Conservation (phyloP, 345 rosid species). For the Abelmoschus esculentus region DNA sequence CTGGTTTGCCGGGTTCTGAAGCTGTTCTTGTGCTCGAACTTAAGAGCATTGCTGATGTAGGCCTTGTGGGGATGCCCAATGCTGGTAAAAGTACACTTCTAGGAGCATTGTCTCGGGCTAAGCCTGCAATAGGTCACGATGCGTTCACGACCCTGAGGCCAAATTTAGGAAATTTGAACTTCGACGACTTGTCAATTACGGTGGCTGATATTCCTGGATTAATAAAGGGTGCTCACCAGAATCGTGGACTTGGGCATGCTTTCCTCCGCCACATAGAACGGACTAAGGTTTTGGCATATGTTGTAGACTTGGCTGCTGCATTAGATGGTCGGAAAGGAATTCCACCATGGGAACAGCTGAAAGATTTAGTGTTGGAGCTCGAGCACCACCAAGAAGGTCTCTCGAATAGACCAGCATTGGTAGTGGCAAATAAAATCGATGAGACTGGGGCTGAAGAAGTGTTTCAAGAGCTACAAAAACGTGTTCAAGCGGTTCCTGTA, state of each 20-base stretch:
- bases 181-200: slow-evolving; percentile 70
- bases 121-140: slow-evolving; percentile 71
- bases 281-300: slow-evolving; percentile 84
- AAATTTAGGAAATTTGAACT: slow-evolving; percentile 73
- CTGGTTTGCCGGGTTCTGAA: slow-evolving; percentile 62
- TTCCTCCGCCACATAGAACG: slow-evolving; percentile 89
- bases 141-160: slow-evolving; percentile 91
- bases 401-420: slow-evolving; percentile 59
- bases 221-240: slow-evolving; percentile 78
- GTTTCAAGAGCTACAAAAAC: slow-evolving; percentile 49
- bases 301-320: slow-evolving; percentile 75
- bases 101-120: slow-evolving; percentile 83
- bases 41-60: slow-evolving; percentile 93
- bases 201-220: slow-evolving; percentile 97
- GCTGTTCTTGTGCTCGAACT: slow-evolving; percentile 63
- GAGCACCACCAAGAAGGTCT: slow-evolving; percentile 80
- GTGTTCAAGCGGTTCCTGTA: slow-evolving; percentile 57
- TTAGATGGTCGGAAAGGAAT: slow-evolving; percentile 62
- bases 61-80: slow-evolving; percentile 96
- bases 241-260: slow-evolving; percentile 84
- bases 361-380: slow-evolving; percentile 69
- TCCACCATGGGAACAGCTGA: slow-evolving; percentile 79
- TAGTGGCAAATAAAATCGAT: slow-evolving; percentile 83
- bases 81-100: slow-evolving; percentile 94
- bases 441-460: slow-evolving; percentile 64